Evolutionary conservation across 176 grass and related monocot species (phyloP).

Genomic region (Dactylis glomerata): DNA sequence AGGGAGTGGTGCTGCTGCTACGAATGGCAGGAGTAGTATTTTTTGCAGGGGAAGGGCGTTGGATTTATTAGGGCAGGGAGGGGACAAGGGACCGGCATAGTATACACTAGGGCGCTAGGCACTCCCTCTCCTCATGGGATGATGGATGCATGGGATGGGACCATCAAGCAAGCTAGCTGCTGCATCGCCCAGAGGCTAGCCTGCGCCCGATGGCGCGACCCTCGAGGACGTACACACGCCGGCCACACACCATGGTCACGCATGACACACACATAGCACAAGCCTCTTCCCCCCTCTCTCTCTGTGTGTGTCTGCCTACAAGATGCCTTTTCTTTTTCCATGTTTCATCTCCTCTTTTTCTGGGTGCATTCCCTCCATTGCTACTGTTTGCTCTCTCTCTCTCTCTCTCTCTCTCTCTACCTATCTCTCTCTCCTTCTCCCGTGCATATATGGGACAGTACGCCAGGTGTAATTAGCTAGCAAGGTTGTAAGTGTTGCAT

Average conservation of each 20-base stretch:
- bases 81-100: constrained; percentile 52
- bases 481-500: not conserved
- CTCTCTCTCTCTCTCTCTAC: not conserved
- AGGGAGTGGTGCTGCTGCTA: not conserved
- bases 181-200: constrained; percentile 15
- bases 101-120: not conserved
- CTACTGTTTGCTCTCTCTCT: not conserved
- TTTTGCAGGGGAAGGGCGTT: constrained; percentile 38
- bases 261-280: constrained; percentile 4
- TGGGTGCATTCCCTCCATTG: constrained; percentile 28
- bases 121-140: not conserved
- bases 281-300: not conserved
- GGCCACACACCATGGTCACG: constrained; percentile 30
- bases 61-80: constrained; percentile 51
- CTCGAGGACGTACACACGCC: constrained; percentile 27
- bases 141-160: constrained; percentile 19
- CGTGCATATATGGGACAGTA: not conserved
- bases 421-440: not conserved
- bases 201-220: constrained; percentile 4
- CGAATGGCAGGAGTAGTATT: not conserved
- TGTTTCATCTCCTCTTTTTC: constrained; percentile 33
- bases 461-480: not conserved
- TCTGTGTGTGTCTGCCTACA: not conserved
- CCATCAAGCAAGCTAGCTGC: not conserved
- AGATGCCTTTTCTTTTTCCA: constrained; percentile 43